These are phyloP conservation scores for Myrmaecium sp. DNA, from an alignment of 2,329 filamentous ascomycete genomes.

Conservation along the genomic window DNA sequence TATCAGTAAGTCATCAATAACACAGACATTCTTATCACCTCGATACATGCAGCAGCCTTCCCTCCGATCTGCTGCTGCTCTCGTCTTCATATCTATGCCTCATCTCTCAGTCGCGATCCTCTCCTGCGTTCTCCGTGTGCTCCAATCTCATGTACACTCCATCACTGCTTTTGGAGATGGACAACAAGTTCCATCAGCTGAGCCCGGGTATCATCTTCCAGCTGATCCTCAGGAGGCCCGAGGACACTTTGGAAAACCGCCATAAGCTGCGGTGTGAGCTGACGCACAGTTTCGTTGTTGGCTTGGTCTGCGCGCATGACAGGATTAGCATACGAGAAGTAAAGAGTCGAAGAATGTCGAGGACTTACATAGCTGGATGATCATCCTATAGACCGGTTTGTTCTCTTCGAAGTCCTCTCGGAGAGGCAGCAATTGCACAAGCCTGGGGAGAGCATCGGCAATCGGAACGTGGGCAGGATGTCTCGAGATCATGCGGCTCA, in stretches of 20 bases:
- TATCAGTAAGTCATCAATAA: too few species aligned
- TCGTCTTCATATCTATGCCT: too few species aligned
- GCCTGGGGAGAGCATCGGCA: constrained; percentile 60
- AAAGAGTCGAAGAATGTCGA: constrained; percentile 1
- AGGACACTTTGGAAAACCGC: constrained; percentile 59
- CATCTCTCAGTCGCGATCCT: too few species aligned
- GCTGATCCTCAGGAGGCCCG: constrained; percentile 53
- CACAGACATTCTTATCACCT: too few species aligned
- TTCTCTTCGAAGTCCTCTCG: constrained; percentile 96
- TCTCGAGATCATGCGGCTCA: constrained; percentile 81
- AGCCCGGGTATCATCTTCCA: constrained; percentile 52
- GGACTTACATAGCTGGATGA: constrained; percentile 65
- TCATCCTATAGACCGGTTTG: constrained; percentile 78
- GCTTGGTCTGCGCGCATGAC: constrained; percentile 37
- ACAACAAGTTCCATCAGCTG: constrained; percentile 48
- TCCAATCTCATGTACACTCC: too few species aligned
- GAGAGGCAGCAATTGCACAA: constrained; percentile 66
- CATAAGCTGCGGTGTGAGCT: constrained; percentile 52
- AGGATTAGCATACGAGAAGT: constrained; percentile 4
- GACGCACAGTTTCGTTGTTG: constrained; percentile 51
- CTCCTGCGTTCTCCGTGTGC: too few species aligned
- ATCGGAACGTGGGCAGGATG: constrained; percentile 73
- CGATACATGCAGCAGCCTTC: too few species aligned
- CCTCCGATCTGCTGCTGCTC: too few species aligned
- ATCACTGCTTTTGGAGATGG: constrained; percentile 24